A percentile compares a stretch with the other conserved stretches of the same genome.
Conservation (phyloP, 352 stramenopile species). For the Phytophthora boehmeriae region DNA sequence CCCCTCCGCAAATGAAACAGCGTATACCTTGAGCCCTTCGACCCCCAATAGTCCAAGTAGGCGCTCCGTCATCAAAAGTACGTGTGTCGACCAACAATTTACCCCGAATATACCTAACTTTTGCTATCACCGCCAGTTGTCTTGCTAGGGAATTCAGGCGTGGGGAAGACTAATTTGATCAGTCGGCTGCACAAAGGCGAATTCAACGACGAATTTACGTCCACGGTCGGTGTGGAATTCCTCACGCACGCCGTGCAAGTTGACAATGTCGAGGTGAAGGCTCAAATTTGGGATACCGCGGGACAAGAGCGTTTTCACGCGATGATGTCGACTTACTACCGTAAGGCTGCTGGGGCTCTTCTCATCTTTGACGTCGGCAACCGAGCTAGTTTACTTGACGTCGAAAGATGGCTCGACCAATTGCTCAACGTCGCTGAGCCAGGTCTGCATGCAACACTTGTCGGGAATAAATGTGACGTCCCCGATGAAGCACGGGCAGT, state of each 20-base stretch:
- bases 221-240: slow-evolving; percentile 88
- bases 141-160: slow-evolving; percentile 83
- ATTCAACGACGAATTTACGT: slow-evolving; percentile 85
- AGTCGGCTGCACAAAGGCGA: slow-evolving; percentile 81
- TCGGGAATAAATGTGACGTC: slow-evolving; percentile 83
- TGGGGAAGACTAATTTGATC: slow-evolving; percentile 89
- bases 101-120: not conserved
- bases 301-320: slow-evolving; percentile 87
- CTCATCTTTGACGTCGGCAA: slow-evolving; percentile 82
- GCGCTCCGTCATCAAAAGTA: slow-evolving; percentile 71
- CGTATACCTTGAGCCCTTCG: slow-evolving; percentile 9
- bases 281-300: slow-evolving; percentile 90
- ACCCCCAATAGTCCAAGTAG: slow-evolving; percentile 47
- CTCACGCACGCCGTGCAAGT: slow-evolving; percentile 82
- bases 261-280: slow-evolving; percentile 75
- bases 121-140: slow-evolving; percentile 49
- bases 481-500: slow-evolving; percentile 47
- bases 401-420: slow-evolving; percentile 78
- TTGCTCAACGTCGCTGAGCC: slow-evolving; percentile 75
- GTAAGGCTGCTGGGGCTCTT: slow-evolving; percentile 77
- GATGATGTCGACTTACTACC: slow-evolving; percentile 92
- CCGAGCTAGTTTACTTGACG: slow-evolving; percentile 50
- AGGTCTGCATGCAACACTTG: slow-evolving; percentile 66
- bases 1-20: not conserved
- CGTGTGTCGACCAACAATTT: slow-evolving; percentile 1